These are phyloP conservation scores for Kentomonas sorsogonicus DNA, from an alignment of 208 protist genomes.

Conservation along the genomic window DNA sequence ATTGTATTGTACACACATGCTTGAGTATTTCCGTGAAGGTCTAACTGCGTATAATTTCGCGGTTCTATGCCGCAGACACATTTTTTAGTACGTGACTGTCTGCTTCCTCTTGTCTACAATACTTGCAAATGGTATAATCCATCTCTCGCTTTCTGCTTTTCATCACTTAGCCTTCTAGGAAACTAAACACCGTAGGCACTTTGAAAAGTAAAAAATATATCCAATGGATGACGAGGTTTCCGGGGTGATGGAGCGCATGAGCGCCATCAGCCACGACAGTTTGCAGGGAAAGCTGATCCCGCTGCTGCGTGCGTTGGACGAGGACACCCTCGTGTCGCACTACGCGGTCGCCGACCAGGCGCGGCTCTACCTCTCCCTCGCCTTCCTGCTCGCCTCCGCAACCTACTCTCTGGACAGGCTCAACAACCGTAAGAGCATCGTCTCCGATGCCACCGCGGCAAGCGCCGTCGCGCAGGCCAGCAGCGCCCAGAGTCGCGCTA, in stretches of 20 bases:
- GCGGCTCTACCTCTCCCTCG: slow-evolving; percentile 65
- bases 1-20: too few relatives aligned
- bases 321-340: slow-evolving; percentile 58
- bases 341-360: slow-evolving; percentile 78
- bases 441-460: not conserved
- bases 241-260: slow-evolving; percentile 22
- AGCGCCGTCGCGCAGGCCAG: slow-evolving; percentile 4
- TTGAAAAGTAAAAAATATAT: too few relatives aligned
- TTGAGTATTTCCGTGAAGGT: too few relatives aligned
- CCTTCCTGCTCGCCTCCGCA: slow-evolving; percentile 56
- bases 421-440: slow-evolving; percentile 16
- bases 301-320: slow-evolving; percentile 44
- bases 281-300: slow-evolving; percentile 36
- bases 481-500: not conserved
- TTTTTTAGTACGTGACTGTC: too few relatives aligned
- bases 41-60: too few relatives aligned
- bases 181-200: too few relatives aligned
- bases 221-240: slow-evolving; percentile 45
- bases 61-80: too few relatives aligned
- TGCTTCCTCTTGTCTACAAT: too few relatives aligned
- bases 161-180: too few relatives aligned
- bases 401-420: slow-evolving; percentile 70
- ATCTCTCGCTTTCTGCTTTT: slow-evolving; percentile 4
- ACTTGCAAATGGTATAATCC: too few relatives aligned
- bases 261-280: too few relatives aligned